Conservation (phyloP, 1,284 basidiomycete species). For the Melampsora americana region DNA sequence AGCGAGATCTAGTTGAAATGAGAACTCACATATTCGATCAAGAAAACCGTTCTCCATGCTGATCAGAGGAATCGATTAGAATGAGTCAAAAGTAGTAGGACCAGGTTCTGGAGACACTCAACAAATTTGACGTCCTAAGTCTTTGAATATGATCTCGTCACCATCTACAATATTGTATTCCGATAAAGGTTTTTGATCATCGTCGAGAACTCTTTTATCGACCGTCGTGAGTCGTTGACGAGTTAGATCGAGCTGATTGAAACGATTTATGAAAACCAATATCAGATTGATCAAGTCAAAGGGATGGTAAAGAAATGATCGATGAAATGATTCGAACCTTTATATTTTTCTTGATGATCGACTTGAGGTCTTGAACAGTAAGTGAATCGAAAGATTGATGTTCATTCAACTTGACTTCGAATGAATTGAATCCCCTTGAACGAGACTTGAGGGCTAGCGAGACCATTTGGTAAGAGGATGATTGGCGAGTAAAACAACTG, state of each 20-base stretch:
- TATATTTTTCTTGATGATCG: background rate
- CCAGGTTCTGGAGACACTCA: conserved; percentile 16
- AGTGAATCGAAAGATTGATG: conserved; percentile 5
- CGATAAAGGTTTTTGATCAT: conserved; percentile 61
- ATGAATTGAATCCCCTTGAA: conserved; percentile 13
- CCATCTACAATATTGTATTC: conserved; percentile 63
- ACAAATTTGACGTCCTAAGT: conserved; percentile 78
- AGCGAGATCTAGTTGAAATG: background rate
- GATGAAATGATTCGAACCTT: background rate
- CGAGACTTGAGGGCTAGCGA: conserved; percentile 29
- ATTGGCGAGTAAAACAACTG: background rate
- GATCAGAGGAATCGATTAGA: background rate
- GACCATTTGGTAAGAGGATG: background rate
- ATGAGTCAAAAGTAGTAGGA: background rate
- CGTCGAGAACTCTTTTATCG: conserved; percentile 63
- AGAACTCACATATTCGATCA: conserved; percentile 39
- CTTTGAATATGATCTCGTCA: conserved; percentile 71
- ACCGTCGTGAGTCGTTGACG: conserved; percentile 71
- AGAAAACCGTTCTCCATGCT: conserved; percentile 45
- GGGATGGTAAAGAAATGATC: too few species aligned
- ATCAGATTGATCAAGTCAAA: background rate
- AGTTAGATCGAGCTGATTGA: conserved; percentile 63
- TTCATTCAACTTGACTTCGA: conserved; percentile 4
- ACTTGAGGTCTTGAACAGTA: conserved; percentile 7
- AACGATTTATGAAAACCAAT: background rate